These are phyloP conservation scores for Tylopilus plumbeoviolaceoides DNA, from an alignment of 768 basidiomycete genomes.

Conservation along the genomic window DNA sequence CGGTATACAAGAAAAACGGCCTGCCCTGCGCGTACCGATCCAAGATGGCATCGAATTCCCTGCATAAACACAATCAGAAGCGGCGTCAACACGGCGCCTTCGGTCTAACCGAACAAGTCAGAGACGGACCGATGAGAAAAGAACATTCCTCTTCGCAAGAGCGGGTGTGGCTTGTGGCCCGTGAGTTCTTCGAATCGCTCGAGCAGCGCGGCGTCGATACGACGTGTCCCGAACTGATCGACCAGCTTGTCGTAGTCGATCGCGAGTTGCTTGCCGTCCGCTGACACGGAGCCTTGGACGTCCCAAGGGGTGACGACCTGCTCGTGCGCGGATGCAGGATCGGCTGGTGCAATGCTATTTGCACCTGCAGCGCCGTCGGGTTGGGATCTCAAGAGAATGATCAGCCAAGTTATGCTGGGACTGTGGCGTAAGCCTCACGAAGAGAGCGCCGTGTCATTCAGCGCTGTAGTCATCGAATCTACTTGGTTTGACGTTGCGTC, in stretches of 20 bases:
- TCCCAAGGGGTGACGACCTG: constrained; percentile 98
- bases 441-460: constrained; percentile 27
- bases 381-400: constrained; percentile 12
- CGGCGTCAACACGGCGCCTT: background rate
- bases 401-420: background rate
- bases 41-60: constrained; percentile 90
- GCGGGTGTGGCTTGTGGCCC: constrained; percentile 80
- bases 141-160: constrained; percentile 90
- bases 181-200: constrained; percentile 90
- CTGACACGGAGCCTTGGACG: constrained; percentile 85
- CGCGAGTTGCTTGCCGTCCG: constrained; percentile 84
- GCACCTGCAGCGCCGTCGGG: constrained; percentile 1
- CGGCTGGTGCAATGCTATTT: constrained; percentile 21
- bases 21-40: constrained; percentile 96
- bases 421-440: constrained; percentile 24
- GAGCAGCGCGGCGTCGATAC: constrained; percentile 71
- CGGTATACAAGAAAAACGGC: constrained; percentile 97
- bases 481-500: constrained; percentile 25
- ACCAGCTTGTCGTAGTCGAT: constrained; percentile 98
- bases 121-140: constrained; percentile 88
- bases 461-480: constrained; percentile 24
- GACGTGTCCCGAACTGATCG: constrained; percentile 87
- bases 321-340: constrained; percentile 35
- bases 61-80: constrained; percentile 27
- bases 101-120: background rate